Evolutionary conservation across 768 basidiomycete species (phyloP).

Genomic region (Scleroderma citrinum): DNA sequence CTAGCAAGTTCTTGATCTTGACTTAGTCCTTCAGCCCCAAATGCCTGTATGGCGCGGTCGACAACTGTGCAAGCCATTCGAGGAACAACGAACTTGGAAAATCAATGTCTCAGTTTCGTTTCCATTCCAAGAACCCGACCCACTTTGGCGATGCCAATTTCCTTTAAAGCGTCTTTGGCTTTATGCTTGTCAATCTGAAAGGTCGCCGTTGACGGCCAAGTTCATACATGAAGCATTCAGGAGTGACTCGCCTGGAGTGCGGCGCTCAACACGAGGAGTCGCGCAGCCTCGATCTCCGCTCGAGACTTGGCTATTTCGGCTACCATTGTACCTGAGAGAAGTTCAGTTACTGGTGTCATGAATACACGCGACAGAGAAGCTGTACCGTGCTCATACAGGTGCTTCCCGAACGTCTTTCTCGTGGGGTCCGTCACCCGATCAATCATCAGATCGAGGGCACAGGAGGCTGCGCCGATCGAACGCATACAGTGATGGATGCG

Average conservation of each 20-base stretch:
- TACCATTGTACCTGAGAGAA: slow-evolving; percentile 66
- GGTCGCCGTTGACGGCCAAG: background rate
- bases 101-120: background rate
- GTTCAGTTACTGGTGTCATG: slow-evolving; percentile 1
- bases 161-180: slow-evolving; percentile 93
- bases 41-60: slow-evolving; percentile 94
- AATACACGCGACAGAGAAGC: background rate
- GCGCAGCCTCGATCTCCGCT: slow-evolving; percentile 85
- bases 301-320: slow-evolving; percentile 88
- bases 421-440: slow-evolving; percentile 87
- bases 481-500: slow-evolving; percentile 98
- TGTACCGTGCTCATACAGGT: slow-evolving; percentile 83
- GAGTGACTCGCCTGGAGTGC: slow-evolving; percentile 61
- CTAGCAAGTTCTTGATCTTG: slow-evolving; percentile 83
- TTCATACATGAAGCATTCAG: background rate
- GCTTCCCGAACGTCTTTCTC: slow-evolving; percentile 92
- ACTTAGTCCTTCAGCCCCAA: slow-evolving; percentile 93
- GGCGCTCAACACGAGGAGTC: slow-evolving; percentile 87
- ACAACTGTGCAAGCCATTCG: slow-evolving; percentile 82
- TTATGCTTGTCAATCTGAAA: slow-evolving; percentile 79
- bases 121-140: slow-evolving; percentile 4
- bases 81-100: slow-evolving; percentile 81
- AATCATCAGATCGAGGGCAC: slow-evolving; percentile 82
- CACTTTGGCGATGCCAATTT: slow-evolving; percentile 97
- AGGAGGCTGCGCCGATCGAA: slow-evolving; percentile 82